phyloP scores from a whole-genome alignment of 768 basidiomycete species.

The Boletellus emodensis region DNA sequence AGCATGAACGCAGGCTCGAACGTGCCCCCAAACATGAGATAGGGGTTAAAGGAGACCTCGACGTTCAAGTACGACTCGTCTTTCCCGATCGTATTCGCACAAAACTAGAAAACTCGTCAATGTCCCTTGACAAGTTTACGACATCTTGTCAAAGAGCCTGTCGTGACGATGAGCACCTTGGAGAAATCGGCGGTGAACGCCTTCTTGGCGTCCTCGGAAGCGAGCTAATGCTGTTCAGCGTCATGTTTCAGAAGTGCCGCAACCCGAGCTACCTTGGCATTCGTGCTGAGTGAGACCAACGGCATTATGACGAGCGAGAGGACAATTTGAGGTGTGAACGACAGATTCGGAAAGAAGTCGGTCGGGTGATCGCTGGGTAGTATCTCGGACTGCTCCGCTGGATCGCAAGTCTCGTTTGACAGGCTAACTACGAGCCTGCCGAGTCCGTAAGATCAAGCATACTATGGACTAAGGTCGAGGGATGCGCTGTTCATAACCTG shows the following conservation, averaged over 20 bases:
- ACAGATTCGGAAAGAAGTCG: background rate
- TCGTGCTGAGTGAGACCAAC: slow-evolving; percentile 36
- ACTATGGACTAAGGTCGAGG: too few species aligned
- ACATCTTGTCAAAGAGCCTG: background rate
- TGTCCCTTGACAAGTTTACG: background rate
- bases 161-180: slow-evolving; percentile 37
- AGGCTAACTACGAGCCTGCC: too few species aligned
- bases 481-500: too few species aligned
- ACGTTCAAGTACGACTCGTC: slow-evolving; percentile 54
- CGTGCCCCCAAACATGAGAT: slow-evolving; percentile 55
- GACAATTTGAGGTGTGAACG: background rate
- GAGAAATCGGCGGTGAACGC: slow-evolving; percentile 49
- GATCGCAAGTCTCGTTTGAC: background rate
- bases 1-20: slow-evolving; percentile 65
- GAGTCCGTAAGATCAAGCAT: too few species aligned
- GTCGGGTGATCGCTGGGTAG: background rate
- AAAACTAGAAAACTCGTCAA: slow-evolving; percentile 35
- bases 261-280: slow-evolving; percentile 28
- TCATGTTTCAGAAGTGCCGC: background rate
- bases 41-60: slow-evolving; percentile 54
- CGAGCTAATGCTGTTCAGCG: slow-evolving; percentile 4
- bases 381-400: background rate
- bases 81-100: slow-evolving; percentile 50
- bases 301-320: slow-evolving; percentile 29
- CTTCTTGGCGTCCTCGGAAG: slow-evolving; percentile 29